Percentiles rank a stretch among this genome's conserved stretches.
phyloP scores from a whole-genome alignment of 139 green algal species.

The Trebouxia sp. region DNA sequence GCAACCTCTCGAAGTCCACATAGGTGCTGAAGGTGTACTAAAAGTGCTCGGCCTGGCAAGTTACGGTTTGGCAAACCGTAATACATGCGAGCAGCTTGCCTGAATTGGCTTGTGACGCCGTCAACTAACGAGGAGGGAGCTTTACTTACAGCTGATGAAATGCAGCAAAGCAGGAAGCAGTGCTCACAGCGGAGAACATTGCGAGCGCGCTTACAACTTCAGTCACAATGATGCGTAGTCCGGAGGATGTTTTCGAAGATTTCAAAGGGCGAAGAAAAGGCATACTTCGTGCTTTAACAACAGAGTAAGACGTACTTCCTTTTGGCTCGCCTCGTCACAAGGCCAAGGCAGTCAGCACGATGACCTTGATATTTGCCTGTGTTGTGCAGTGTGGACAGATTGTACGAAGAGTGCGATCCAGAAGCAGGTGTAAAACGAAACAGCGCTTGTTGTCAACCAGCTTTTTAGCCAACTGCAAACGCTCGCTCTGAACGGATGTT shows the following conservation, averaged over 20 bases:
- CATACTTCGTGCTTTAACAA: conserved; percentile 66
- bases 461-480: not conserved
- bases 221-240: conserved; percentile 20
- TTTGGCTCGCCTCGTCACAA: not conserved
- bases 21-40: no score
- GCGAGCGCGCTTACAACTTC: not conserved
- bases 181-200: no score
- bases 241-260: conserved; percentile 69
- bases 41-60: no score
- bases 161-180: no score
- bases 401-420: conserved; percentile 82
- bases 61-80: no score
- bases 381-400: conserved; percentile 57
- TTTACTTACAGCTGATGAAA: no score
- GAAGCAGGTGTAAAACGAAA: conserved; percentile 45
- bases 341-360: not conserved
- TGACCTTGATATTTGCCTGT: not conserved
- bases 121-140: no score
- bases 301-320: conserved; percentile 50
- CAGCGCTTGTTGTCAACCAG: not conserved
- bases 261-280: conserved; percentile 53
- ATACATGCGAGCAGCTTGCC: no score
- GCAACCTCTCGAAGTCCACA: no score
- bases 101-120: no score
- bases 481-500: conserved; percentile 17